phyloP scores from a whole-genome alignment of 768 basidiomycete genomes.

The Punctularia strigosozonata region DNA sequence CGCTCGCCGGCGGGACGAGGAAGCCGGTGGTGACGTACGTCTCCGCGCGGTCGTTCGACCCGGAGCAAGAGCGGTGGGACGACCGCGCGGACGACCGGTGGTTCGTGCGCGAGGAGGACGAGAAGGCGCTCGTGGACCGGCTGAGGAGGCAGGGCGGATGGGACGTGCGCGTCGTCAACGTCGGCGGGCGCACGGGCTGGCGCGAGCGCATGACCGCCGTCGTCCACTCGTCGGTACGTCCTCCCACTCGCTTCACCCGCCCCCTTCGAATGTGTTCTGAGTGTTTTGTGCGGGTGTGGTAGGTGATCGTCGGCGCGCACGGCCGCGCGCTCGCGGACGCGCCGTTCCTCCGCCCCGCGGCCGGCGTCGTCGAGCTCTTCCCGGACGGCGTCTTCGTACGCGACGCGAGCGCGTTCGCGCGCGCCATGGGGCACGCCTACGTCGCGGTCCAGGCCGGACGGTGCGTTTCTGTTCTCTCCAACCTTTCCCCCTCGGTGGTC shows the following conservation, averaged over 20 bases:
- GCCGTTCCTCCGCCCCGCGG: constrained; percentile 56
- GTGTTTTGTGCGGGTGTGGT: constrained; percentile 5
- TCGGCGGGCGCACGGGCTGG: constrained; percentile 40
- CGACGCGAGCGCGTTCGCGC: constrained; percentile 48
- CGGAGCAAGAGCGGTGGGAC: constrained; percentile 57
- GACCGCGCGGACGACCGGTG: constrained; percentile 28
- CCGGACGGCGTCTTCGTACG: constrained; percentile 51
- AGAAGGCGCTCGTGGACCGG: constrained; percentile 47
- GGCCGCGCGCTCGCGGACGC: constrained; percentile 54
- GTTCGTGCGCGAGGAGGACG: constrained; percentile 41
- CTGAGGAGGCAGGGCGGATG: constrained; percentile 43
- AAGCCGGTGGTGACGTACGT: constrained; percentile 8
- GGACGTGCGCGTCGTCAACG: constrained; percentile 43
- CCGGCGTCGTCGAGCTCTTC: constrained; percentile 72
- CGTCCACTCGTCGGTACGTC: constrained; percentile 53
- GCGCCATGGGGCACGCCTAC: constrained; percentile 42
- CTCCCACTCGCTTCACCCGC: not conserved
- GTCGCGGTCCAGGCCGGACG: constrained; percentile 28
- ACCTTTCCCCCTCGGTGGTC: constrained; percentile 3
- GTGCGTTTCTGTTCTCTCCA: constrained; percentile 13
- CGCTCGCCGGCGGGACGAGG: constrained; percentile 10
- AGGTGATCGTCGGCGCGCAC: constrained; percentile 54
- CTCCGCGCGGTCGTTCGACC: constrained; percentile 16
- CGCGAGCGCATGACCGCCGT: constrained; percentile 52
- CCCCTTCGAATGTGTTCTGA: constrained; percentile 1